Evolutionary conservation across 352 stramenopile species (phyloP), one percentile per base, ranked within the genome.

Genomic region (Thalassiosira allenii): DNA sequence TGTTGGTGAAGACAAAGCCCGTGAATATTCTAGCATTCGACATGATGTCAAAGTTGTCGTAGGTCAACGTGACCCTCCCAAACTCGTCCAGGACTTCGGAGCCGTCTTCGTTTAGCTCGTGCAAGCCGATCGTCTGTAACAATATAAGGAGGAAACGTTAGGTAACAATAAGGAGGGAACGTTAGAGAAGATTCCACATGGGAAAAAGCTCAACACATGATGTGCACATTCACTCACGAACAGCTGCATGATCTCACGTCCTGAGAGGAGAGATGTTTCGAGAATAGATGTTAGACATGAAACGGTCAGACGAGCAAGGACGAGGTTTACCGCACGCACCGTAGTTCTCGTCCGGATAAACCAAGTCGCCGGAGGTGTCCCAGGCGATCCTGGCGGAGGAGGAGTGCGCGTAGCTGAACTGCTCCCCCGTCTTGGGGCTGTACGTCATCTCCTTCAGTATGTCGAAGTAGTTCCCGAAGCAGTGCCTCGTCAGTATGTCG

Each of bases 401-500:
- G 8, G 64, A 82, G 30, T 61, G 34, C 17, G 75, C 23, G 47
- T 81, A 92, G 8, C 59, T 82, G 11, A 93, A 75, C 34, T 81
- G 81, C 44, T 58, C 40, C 22, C 29, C 88, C 86, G 91, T 93
- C 9, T 86, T 52, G 5, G 81, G 61, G 41, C 32, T 80, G 56
- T 79, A 92, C 9, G 56, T 64, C 29, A 94, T 70, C 51, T 91
- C 77, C 23, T 82, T 81, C 2, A 94, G 61, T 2, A 93, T 63
- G 49, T 91, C 77, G 27, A 70, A 67, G 53, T 89, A 93, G 25
- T 74, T 90, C 25, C 90, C 90, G 74, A 94, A 94, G 1, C 87
- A 89, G 70, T 94, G 68, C 8, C 85, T 63, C 11, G 90, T 85
- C 44, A 92, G 91, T 54, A 91, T 92, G 61, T 93, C 87, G 66